Base-by-base conservation (phyloP, 768 basidiomycete genomes). In the Hypholoma fasciculare region DNA sequence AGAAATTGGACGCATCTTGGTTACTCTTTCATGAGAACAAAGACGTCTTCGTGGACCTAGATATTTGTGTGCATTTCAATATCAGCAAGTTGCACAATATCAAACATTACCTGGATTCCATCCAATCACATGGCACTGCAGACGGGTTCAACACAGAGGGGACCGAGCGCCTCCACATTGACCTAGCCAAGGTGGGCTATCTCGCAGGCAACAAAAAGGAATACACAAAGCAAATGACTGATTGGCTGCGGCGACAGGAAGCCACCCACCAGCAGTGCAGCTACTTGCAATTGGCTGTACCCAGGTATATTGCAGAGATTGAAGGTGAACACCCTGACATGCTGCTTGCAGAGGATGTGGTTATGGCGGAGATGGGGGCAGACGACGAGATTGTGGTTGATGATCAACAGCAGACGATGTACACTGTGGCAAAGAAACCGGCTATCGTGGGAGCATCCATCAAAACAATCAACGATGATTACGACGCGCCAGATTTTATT, bases 161-260 rank as follows among this genome's bases (percentile, higher is more conserved):
- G 0, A 58, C 71, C 0, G 76, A 80, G 61, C 68, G 71, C 0
- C 67, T 81, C 1, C 81, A 81, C 54, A 80, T 80, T 50, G 70
- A 80, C 61, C 72, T 67, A 47, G 74, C 76, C 2, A 81, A 82
- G 59, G 42, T 62, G 4, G 71, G 65, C 0, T 74, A 72, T 50
- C 47, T 54, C n/a, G 71, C 69, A 1, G 64, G 57, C n/a, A 77
- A 74, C 54, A 63, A 67, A 34, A 58, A 67, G n/a, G 65, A 72
- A 12, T 72, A 70, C 43, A 49, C 62, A 7, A 34, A 52, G 12
- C 78, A 80, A 54, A 82, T 82, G 80, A 69, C 72, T 0, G 27
- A 26, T 0, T 78, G 75, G 74, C 64, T 82, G 0, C 44, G 55
- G 1, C 63, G 72, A 1, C 75, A 74, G 26, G 79, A 80, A 56